phyloP scores from a whole-genome alignment of 2,329 filamentous ascomycete genomes.

The Verticillium nubilum region DNA sequence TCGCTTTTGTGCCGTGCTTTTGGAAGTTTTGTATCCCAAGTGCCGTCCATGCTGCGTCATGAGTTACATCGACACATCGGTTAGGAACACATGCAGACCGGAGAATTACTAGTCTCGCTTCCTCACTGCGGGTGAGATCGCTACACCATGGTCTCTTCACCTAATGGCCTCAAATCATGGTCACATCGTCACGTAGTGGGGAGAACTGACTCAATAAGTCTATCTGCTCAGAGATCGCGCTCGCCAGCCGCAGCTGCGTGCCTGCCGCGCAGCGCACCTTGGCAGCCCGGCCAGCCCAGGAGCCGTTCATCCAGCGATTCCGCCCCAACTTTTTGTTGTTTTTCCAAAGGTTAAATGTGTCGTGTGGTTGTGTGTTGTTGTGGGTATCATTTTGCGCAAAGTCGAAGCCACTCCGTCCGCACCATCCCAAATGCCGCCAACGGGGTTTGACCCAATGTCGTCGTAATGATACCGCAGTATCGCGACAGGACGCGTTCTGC shows the following conservation, averaged over 20 bases:
- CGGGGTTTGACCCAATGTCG: background rate
- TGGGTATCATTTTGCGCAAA: slow-evolving; percentile 4
- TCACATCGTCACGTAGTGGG: background rate
- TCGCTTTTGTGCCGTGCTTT: no score
- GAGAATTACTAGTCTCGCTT: no score
- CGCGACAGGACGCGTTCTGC: background rate
- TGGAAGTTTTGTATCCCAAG: no score
- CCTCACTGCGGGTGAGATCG: no score
- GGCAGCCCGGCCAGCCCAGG: slow-evolving; percentile 4
- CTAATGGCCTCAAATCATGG: no score
- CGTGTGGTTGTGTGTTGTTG: slow-evolving; percentile 9
- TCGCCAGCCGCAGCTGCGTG: background rate
- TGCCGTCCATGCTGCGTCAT: no score
- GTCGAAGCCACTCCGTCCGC: background rate
- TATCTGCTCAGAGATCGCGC: background rate
- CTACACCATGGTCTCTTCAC: background rate
- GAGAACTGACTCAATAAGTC: background rate
- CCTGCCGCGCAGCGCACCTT: background rate
- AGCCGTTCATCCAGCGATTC: slow-evolving; percentile 10
- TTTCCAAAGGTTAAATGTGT: slow-evolving; percentile 9
- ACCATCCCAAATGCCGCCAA: background rate
- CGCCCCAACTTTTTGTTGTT: slow-evolving; percentile 12
- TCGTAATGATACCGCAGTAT: background rate
- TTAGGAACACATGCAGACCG: no score
- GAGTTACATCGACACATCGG: no score